Conservation (phyloP, 176 grass and related monocot species). For the Pontederia crassipes region DNA sequence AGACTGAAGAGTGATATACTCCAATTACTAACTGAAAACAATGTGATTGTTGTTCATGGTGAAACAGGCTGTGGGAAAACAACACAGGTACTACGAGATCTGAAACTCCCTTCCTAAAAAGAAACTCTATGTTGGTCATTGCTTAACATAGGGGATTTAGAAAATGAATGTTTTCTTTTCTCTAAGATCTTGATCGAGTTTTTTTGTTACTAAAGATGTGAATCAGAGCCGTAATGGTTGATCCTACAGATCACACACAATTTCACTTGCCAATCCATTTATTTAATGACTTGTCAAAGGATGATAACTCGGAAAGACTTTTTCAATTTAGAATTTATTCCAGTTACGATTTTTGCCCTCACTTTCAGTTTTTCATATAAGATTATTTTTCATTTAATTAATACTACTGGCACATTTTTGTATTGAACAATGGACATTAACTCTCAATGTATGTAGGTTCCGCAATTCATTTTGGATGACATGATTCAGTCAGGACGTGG, state of each 20-base stretch:
- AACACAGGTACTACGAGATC: slow-evolving; percentile 51
- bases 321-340: too few relatives aligned
- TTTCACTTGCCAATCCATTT: too few relatives aligned
- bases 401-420: background rate
- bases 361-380: background rate
- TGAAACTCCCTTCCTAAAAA: slow-evolving; percentile 16
- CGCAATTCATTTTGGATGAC: slow-evolving; percentile 96
- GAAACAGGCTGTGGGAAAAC: slow-evolving; percentile 99
- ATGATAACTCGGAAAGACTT: too few relatives aligned
- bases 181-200: too few relatives aligned
- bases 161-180: too few relatives aligned
- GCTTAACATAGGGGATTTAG: too few relatives aligned
- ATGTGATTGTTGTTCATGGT: slow-evolving; percentile 87
- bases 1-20: slow-evolving; percentile 59
- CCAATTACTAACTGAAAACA: slow-evolving; percentile 59
- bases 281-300: too few relatives aligned
- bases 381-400: background rate
- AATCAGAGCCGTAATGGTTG: too few relatives aligned
- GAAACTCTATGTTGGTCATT: too few relatives aligned
- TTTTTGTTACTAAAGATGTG: too few relatives aligned
- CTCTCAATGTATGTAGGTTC: slow-evolving; percentile 42
- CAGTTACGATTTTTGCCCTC: background rate
- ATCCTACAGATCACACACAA: too few relatives aligned
- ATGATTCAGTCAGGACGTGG: slow-evolving; percentile 86
- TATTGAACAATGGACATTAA: background rate